Evolutionary conservation across 192 early-diverging fungal species (phyloP), one percentile per base, ranked within the genome.

Genomic region (Glomus cerebriforme): DNA sequence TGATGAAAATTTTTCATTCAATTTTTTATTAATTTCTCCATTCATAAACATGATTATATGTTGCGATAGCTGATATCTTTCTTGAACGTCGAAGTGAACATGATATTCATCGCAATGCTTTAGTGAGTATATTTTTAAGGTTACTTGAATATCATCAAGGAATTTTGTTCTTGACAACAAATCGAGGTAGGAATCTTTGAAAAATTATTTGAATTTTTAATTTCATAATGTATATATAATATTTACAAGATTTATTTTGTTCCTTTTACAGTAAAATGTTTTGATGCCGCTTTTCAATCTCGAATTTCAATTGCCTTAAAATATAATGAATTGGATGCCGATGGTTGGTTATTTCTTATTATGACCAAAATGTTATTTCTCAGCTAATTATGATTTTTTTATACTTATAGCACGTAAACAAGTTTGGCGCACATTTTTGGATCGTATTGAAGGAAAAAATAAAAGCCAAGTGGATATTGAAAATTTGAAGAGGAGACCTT

Each of bases 151-250:
- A 91, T 77, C 87, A 91, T 59, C 85, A 82, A 45, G 90, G 90
- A 7, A 91, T 91, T 59, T 79, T 91, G 19, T 91, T 91, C 76
- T 76, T 91, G 29, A 91, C 90, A 13, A 91, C 89, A 10, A 91
- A 91, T 74, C 73, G 90, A 17, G 90, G 90, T 9, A 29, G 29
- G n/a, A 80, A 83, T n/a, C 6, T 39, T 43, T n/a, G 10, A n/a
- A 19, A 39, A 13, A 10, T 7, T n/a, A 19, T 67, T 29, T 67
- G 8, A 8, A 26, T 10, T 26, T 24, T 26, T 43, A 2, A 2
- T 10, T 10, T 0, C 10, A 10, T 43, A 43, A 10, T 43, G n/a
- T 10, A 1, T 10, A n/a, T n/a, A n/a, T n/a, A n/a, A n/a, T n/a
- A n/a, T n/a, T n/a, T n/a, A n/a, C n/a, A n/a, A 1, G 8, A 10